Evolutionary conservation across 306 rosid species (phyloP).

Genomic region (Corylus avellana): DNA sequence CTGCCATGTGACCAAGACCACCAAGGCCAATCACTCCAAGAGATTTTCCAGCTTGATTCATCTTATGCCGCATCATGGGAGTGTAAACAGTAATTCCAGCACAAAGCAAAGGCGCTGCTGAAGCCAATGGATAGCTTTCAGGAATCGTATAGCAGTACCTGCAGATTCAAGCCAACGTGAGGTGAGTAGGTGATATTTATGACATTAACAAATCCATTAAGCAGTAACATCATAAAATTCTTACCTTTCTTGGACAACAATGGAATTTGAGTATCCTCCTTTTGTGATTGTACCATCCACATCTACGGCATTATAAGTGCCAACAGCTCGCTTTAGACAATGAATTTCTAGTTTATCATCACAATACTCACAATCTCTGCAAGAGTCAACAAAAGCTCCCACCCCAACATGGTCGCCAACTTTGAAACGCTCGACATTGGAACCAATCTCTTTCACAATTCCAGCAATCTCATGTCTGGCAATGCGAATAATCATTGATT

Average conservation of each 20-base stretch:
- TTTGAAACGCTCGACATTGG: slow-evolving; percentile 53
- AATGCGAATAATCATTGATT: background rate
- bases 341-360: slow-evolving; percentile 47
- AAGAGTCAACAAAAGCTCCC: slow-evolving; percentile 77
- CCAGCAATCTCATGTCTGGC: slow-evolving; percentile 85
- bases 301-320: slow-evolving; percentile 64
- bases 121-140: slow-evolving; percentile 67
- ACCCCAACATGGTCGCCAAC: slow-evolving; percentile 86
- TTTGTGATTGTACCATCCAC: slow-evolving; percentile 72
- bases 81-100: slow-evolving; percentile 89
- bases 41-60: slow-evolving; percentile 89
- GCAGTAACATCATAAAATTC: background rate
- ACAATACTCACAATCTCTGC: slow-evolving; percentile 78
- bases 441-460: slow-evolving; percentile 64
- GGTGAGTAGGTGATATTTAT: background rate
- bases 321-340: slow-evolving; percentile 54
- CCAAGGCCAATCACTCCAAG: slow-evolving; percentile 93
- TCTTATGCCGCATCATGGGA: slow-evolving; percentile 82
- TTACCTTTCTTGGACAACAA: slow-evolving; percentile 77
- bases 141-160: slow-evolving; percentile 86
- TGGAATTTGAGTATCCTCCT: slow-evolving; percentile 78
- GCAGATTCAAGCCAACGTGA: slow-evolving; percentile 18
- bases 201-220: background rate
- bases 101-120: slow-evolving; percentile 92
- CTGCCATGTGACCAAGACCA: slow-evolving; percentile 96